phyloP scores from a whole-genome alignment of 345 rosid genomes.

The Eucalyptus sp. region DNA sequence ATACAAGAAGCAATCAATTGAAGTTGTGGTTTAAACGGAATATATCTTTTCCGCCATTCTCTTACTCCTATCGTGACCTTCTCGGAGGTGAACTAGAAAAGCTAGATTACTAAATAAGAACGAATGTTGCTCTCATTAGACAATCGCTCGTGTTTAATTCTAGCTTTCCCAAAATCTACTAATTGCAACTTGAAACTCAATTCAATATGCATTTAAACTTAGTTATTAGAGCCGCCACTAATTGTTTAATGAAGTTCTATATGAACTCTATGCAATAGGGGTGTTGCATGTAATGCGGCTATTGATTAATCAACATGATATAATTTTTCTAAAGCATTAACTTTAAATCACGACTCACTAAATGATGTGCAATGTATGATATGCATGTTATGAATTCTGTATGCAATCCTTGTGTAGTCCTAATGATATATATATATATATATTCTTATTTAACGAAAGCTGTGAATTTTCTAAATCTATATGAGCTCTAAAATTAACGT shows the following conservation, averaged over 20 bases:
- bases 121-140: background rate
- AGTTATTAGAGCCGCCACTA: background rate
- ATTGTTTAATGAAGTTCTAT: too few relatives aligned
- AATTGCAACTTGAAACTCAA: background rate
- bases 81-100: background rate
- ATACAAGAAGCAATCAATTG: background rate
- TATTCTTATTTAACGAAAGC: background rate
- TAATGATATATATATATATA: too few relatives aligned
- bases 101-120: background rate
- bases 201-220: too few relatives aligned
- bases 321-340: too few relatives aligned
- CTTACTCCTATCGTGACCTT: accelerated
- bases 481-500: background rate
- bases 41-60: background rate
- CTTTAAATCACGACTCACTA: background rate
- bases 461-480: too few relatives aligned
- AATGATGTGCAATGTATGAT: background rate
- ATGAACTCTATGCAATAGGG: background rate
- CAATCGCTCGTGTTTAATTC: background rate
- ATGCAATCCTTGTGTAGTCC: background rate
- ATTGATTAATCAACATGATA: background rate
- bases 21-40: background rate
- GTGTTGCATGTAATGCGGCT: background rate
- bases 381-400: background rate
- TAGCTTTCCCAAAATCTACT: background rate